Evolutionary conservation across 306 rosid genomes (phyloP).

Genomic region (Acmispon strigosus): DNA sequence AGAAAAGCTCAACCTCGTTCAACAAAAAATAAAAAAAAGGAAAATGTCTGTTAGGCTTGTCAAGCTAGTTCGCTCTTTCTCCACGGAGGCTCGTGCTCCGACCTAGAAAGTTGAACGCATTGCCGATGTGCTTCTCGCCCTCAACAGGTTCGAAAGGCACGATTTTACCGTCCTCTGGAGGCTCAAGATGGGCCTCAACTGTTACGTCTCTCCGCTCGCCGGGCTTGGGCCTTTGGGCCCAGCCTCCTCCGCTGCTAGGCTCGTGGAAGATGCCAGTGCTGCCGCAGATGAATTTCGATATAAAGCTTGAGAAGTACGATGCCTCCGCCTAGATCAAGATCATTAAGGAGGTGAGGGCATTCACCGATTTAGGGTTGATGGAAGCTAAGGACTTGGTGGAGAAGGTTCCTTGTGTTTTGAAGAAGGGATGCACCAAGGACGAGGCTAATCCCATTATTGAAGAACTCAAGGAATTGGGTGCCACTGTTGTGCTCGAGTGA

Average conservation of each 20-base stretch:
- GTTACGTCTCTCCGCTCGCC: constrained; percentile 23
- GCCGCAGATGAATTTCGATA: constrained; percentile 31
- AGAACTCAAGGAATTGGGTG: constrained; percentile 42
- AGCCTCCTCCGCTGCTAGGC: not conserved
- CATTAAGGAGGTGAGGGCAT: constrained; percentile 41
- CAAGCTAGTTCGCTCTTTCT: constrained; percentile 10
- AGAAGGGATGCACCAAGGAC: constrained; percentile 40
- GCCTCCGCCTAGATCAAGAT: constrained; percentile 42
- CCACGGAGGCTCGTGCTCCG: constrained; percentile 3
- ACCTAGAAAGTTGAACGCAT: constrained; percentile 27
- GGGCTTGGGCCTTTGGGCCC: not conserved
- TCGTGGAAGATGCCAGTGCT: not conserved
- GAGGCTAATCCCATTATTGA: constrained; percentile 32
- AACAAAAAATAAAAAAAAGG: too few species aligned
- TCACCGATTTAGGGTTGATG: constrained; percentile 45
- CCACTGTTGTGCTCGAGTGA: constrained; percentile 40
- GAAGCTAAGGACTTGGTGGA: constrained; percentile 53
- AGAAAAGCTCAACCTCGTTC: too few species aligned
- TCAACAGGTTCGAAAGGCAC: constrained; percentile 36
- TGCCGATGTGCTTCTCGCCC: constrained; percentile 27
- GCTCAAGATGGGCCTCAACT: constrained; percentile 38
- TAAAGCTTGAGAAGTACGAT: constrained; percentile 44
- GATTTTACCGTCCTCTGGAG: constrained; percentile 44
- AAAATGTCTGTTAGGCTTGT: constrained; percentile 3
- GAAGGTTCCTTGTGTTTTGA: constrained; percentile 42